phyloP scores from a whole-genome alignment of 371 early-diverging fungal genomes.

The Mucor piriformis region DNA sequence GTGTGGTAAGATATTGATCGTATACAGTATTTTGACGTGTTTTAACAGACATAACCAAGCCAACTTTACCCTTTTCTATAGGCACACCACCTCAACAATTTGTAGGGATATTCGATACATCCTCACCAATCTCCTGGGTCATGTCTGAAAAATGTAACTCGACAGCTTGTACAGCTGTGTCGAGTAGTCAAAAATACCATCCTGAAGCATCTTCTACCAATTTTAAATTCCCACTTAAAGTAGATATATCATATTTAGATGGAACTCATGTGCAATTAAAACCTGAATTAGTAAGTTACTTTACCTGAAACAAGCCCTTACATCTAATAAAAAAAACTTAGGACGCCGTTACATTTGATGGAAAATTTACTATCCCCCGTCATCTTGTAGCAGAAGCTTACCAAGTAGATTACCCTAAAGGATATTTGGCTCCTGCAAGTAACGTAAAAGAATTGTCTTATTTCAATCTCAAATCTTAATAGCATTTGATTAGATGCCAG shows the following conservation, averaged over 20 bases:
- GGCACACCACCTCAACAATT: conserved; percentile 37
- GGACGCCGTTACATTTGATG: conserved; percentile 32
- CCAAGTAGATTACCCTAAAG: conserved; percentile 26
- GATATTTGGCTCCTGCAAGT: conserved; percentile 28
- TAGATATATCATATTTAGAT: conserved; percentile 32
- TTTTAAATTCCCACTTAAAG: conserved; percentile 10
- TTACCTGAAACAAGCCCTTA: background rate
- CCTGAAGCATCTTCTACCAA: conserved; percentile 26
- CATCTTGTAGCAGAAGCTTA: conserved; percentile 37
- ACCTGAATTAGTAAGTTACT: conserved; percentile 30
- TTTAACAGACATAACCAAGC: background rate
- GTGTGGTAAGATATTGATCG: conserved; percentile 8
- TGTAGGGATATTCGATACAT: conserved; percentile 37
- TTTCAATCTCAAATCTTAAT: background rate
- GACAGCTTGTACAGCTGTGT: conserved; percentile 17
- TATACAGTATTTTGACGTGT: background rate
- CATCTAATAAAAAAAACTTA: background rate
- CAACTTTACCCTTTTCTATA: conserved; percentile 14
- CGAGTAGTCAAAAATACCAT: conserved; percentile 21
- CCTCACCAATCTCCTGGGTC: conserved; percentile 32
- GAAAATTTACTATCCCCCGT: conserved; percentile 9
- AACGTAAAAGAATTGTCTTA: background rate
- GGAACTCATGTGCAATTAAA: conserved; percentile 31
- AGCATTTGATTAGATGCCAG: conserved; percentile 23
- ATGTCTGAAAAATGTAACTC: conserved; percentile 32